These are phyloP conservation scores for Fusarium sp. DNA, from an alignment of 2,329 filamentous ascomycete species.

Conservation along the genomic window DNA sequence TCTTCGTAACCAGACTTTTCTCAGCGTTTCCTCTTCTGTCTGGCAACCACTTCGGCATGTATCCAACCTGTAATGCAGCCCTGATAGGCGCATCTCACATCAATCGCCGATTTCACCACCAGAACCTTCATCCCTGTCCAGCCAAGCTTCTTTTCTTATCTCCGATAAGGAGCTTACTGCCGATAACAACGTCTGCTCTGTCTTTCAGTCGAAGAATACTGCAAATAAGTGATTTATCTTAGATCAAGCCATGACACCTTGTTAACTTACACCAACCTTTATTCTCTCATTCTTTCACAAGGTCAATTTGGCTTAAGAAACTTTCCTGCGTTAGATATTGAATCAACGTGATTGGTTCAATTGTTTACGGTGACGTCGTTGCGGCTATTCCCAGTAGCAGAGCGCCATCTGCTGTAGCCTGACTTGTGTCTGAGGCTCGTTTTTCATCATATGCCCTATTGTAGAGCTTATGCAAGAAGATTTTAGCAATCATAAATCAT, in stretches of 20 bases:
- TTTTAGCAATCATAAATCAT: too few species aligned
- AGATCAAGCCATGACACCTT: background rate
- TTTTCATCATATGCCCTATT: background rate
- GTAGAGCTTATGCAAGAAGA: too few species aligned
- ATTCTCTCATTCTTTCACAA: background rate
- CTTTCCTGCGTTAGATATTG: background rate
- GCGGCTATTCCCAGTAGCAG: background rate
- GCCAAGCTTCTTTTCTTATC: conserved; percentile 7
- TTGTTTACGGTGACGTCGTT: background rate
- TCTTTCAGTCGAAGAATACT: background rate
- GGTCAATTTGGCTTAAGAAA: background rate
- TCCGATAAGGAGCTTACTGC: background rate
- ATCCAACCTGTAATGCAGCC: conserved; percentile 1
- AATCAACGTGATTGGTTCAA: background rate
- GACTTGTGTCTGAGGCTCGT: background rate
- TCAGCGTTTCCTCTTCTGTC: background rate
- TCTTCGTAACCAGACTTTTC: background rate
- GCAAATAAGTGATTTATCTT: too few species aligned
- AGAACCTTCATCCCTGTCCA: background rate
- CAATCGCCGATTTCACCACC: conserved; percentile 31
- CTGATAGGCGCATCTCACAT: conserved; percentile 34
- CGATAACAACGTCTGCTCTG: background rate
- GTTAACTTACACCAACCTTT: too few species aligned
- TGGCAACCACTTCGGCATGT: background rate
- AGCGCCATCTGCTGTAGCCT: background rate